A percentile compares a stretch with the other conserved stretches of the same genome.
These are phyloP conservation scores for Aspergillus sp. DNA, from an alignment of 2,329 filamentous ascomycete species.

Conservation along the genomic window DNA sequence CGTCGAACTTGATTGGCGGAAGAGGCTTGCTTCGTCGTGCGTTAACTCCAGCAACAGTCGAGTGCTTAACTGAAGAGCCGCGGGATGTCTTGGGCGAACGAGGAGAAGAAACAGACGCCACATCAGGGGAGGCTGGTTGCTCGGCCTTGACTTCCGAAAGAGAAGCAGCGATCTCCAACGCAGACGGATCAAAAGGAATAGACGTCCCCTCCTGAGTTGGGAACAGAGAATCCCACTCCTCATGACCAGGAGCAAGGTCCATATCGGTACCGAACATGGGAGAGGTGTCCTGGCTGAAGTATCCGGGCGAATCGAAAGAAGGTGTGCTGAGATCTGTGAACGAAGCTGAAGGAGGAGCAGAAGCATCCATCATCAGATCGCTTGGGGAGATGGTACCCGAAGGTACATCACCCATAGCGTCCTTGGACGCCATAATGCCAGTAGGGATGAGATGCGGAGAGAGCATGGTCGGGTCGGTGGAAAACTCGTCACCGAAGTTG, in stretches of 20 bases:
- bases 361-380: constrained; percentile 73
- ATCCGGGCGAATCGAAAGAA: constrained; percentile 70
- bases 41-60: constrained; percentile 68
- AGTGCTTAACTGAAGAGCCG: constrained; percentile 60
- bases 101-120: constrained; percentile 41
- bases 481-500: constrained; percentile 25
- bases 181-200: constrained; percentile 29
- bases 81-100: constrained; percentile 38
- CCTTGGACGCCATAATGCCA: constrained; percentile 48
- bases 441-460: constrained; percentile 24
- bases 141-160: constrained; percentile 21
- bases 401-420: constrained; percentile 36
- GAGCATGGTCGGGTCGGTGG: constrained; percentile 27
- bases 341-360: constrained; percentile 76
- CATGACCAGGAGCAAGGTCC: constrained; percentile 54
- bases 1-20: constrained; percentile 75
- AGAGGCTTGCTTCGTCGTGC: constrained; percentile 78
- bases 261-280: constrained; percentile 66
- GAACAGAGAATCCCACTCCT: constrained; percentile 69
- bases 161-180: constrained; percentile 33
- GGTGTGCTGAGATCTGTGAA: constrained; percentile 85
- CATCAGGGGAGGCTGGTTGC: constrained; percentile 24
- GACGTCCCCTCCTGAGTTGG: constrained; percentile 28
- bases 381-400: constrained; percentile 76
- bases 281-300: constrained; percentile 73